Conservation (phyloP, 2,329 filamentous ascomycete genomes). For the Penicillium sp. region DNA sequence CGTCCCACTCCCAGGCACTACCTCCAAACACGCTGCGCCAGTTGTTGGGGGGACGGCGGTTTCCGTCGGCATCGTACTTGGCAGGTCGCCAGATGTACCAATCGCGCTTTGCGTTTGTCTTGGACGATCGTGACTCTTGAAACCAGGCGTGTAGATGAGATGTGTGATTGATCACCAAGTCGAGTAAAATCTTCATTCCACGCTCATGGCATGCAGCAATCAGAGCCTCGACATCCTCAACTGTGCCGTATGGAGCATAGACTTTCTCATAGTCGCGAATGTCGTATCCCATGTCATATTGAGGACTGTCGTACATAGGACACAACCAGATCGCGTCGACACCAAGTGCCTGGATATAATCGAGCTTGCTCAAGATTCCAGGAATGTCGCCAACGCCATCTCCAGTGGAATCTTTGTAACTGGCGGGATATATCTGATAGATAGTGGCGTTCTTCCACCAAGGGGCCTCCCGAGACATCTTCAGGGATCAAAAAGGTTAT, state of each 20-base stretch:
- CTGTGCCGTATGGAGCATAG: conserved; percentile 65
- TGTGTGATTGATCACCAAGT: conserved; percentile 77
- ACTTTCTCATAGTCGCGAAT: conserved; percentile 69
- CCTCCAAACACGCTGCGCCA: conserved; percentile 69
- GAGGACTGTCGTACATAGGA: conserved; percentile 69
- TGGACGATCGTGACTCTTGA: conserved; percentile 64
- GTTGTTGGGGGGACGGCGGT: conserved; percentile 71
- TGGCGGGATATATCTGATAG: conserved; percentile 41
- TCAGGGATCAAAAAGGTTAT: not conserved
- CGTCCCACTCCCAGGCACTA: conserved; percentile 72
- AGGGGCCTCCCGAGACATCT: conserved; percentile 21
- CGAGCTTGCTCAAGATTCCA: conserved; percentile 67
- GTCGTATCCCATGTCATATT: conserved; percentile 72
- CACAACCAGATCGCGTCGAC: conserved; percentile 71
- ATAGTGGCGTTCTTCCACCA: conserved; percentile 50
- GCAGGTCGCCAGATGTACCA: conserved; percentile 66
- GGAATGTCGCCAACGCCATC: conserved; percentile 67
- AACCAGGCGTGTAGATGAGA: conserved; percentile 73
- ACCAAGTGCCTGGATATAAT: conserved; percentile 66
- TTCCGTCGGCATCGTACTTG: conserved; percentile 58
- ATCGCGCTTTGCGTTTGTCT: conserved; percentile 64
- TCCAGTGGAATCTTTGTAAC: conserved; percentile 59
- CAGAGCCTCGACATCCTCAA: conserved; percentile 65
- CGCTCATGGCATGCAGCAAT: conserved; percentile 62
- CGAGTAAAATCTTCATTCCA: conserved; percentile 71